Evolutionary conservation across 257 asterid species (phyloP).

Genomic region (Lycium barbarum): DNA sequence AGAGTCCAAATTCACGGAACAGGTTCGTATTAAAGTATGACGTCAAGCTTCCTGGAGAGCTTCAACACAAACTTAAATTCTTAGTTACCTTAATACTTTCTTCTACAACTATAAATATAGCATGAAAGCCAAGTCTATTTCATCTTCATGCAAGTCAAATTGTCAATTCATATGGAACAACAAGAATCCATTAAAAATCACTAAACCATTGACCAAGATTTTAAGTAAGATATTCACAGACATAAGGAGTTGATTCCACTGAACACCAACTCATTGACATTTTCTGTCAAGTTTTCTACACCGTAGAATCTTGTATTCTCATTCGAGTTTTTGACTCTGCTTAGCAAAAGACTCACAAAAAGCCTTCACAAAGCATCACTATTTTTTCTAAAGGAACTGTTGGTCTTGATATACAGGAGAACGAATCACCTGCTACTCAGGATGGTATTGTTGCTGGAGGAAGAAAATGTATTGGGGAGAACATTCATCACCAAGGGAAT

Average conservation of each 20-base stretch:
- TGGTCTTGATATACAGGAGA: slow-evolving; percentile 49
- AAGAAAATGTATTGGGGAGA: slow-evolving; percentile 35
- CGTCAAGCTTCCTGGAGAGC: background rate
- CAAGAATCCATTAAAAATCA: background rate
- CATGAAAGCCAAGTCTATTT: background rate
- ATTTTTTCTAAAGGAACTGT: slow-evolving; percentile 24
- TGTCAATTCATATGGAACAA: slow-evolving; percentile 23
- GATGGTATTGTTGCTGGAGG: slow-evolving; percentile 33
- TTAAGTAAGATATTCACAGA: slow-evolving; percentile 13
- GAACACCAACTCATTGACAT: slow-evolving; percentile 26
- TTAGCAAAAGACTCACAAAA: slow-evolving; percentile 18
- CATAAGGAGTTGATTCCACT: background rate
- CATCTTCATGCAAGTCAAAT: slow-evolving; percentile 17
- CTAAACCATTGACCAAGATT: slow-evolving; percentile 23
- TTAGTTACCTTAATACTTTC: background rate
- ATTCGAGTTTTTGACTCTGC: slow-evolving; percentile 4
- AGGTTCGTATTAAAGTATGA: background rate
- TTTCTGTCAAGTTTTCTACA: slow-evolving; percentile 1
- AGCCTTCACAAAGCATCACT: slow-evolving; percentile 19
- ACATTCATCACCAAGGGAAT: slow-evolving; percentile 28
- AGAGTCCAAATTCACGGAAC: slow-evolving; percentile 12
- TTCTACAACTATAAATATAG: background rate
- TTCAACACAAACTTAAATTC: slow-evolving; percentile 4
- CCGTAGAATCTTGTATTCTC: slow-evolving; percentile 1
- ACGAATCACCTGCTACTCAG: slow-evolving; percentile 34